These are phyloP conservation scores for Talaromyces rugulosus DNA, from an alignment of 2,329 filamentous ascomycete genomes.

Conservation along the genomic window DNA sequence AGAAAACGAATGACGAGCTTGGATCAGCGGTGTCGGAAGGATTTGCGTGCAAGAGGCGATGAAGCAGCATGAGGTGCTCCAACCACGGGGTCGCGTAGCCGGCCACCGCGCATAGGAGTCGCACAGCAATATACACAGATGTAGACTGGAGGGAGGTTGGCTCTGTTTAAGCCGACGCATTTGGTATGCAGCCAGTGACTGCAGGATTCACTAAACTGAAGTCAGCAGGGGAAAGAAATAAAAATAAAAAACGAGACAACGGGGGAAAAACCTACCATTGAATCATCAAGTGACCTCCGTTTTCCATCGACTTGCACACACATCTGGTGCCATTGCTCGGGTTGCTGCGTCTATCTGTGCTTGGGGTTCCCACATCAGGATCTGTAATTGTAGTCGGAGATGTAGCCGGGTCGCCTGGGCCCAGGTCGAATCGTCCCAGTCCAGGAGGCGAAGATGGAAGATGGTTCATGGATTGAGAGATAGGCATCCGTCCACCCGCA, in stretches of 20 bases:
- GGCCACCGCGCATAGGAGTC: conserved; percentile 37
- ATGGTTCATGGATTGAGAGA: conserved; percentile 30
- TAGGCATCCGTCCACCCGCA: conserved; percentile 24
- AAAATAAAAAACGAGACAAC: not conserved
- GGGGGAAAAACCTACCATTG: conserved; percentile 47
- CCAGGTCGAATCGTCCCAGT: conserved; percentile 33
- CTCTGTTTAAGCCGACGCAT: conserved; percentile 53
- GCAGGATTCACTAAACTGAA: conserved; percentile 50
- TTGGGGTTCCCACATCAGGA: conserved; percentile 49
- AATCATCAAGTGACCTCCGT: conserved; percentile 54
- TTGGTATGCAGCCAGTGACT: conserved; percentile 59
- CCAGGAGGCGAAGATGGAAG: conserved; percentile 43
- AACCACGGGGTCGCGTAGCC: conserved; percentile 29
- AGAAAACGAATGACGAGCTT: not conserved
- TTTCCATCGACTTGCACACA: conserved; percentile 53
- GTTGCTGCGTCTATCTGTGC: conserved; percentile 50
- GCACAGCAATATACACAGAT: conserved; percentile 50
- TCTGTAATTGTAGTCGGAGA: conserved; percentile 51
- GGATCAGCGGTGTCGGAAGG: conserved; percentile 31
- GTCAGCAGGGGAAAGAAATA: not conserved
- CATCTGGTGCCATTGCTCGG: conserved; percentile 54
- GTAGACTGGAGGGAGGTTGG: conserved; percentile 45
- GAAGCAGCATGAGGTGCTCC: conserved; percentile 29
- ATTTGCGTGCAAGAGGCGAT: conserved; percentile 41
- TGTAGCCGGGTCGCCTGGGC: conserved; percentile 35